Base-by-base conservation (phyloP, 352 stramenopile genomes). In the Globisporangium cederbergense region DNA sequence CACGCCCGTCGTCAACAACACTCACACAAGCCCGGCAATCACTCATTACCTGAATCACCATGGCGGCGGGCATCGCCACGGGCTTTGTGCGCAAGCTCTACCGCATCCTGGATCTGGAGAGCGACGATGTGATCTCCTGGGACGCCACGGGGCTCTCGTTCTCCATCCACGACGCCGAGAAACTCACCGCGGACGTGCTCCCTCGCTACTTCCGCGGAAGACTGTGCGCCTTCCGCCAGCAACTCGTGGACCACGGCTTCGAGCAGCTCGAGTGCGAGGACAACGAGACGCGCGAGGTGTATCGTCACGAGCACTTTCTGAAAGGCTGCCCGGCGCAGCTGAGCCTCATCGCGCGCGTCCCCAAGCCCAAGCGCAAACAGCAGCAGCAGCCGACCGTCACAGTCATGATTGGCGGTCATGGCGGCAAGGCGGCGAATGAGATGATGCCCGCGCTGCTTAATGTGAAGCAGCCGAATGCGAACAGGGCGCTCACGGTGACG, bases 61-160 rank as follows among this genome's bases (percentile, higher is more conserved):
- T 76, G 71, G 65, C 68, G 50, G 68, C 72, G 46, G 81, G 75
- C 60, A 93, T 93, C 72, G 76, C 81, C 9, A 88, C 79, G 58
- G 83, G 81, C 63, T 93, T 93, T 60, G 80, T 93, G 68, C 76
- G 83, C 62, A 93, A 93, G 68, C 80, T 93, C 22, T 93, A 93
- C 72, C 79, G 78, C 66, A 90, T 93, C 68, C 66, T 93, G 50
- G 81, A 93, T 70, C 76, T 89, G 53, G 81, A 91, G 67, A 86
- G 72, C 64, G 68, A 74, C 58, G 59, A 68, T 36, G 79, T 93
- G 66, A 78, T 93, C 61, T 50, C 55, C 38, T 93, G 83, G 83
- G 81, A 89, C 64, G 57, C 60, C 10, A 57, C 62, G 34, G 81
- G 81, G 8, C 58, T 46, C n/a, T 88, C 76, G 64, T 93, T 93